Base-by-base conservation (phyloP, 2,329 filamentous ascomycete genomes). In the Canariomyces notabilis region DNA sequence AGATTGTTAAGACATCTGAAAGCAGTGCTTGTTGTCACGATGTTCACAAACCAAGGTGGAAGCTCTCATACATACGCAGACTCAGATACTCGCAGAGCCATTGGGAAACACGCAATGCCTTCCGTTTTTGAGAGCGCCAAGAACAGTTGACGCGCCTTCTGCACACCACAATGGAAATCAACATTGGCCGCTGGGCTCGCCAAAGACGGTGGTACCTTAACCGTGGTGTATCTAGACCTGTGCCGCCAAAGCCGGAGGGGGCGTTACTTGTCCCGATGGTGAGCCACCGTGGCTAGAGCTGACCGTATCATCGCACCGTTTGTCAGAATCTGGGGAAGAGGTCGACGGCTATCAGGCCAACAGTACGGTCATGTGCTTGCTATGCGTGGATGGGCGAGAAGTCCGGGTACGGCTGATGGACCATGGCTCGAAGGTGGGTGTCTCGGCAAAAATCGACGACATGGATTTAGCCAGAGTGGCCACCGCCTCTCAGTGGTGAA, bases 401-500 rank as follows among this genome's bases (percentile, higher is more conserved):
- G 46, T n/a, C n/a, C n/a, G n/a, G n/a, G 49, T 16, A 42, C 53
- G 44, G 37, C 16, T 29, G 23, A 44, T 38, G 37, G 51, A 35
- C 38, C 44, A 40, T 18, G 36, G 39, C 32, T 46, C 52, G 48
- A 50, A n/a, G n/a, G 49, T 52, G 50, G 38, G 50, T 46, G 50
- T 48, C 42, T 49, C 56, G 58, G 58, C 51, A 60, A 55, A n/a
- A 60, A 60, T 50, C n/a, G 40, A 40, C 40, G 49, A 47, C 37
- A 38, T 50, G 48, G 43, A 54, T 60, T 60, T 60, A 60, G 52
- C 58, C 58, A 59, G 51, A 59, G 56, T 59, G 57, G 31, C 44
- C 46, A 48, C 50, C 31, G 42, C 34, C 37, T 46, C 48, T 54
- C 40, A 49, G 46, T 53, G 53, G 51, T 50, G 52, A 53, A 52